phyloP scores from a whole-genome alignment of 176 grass and related monocot species.

The Paspalum notatum region DNA sequence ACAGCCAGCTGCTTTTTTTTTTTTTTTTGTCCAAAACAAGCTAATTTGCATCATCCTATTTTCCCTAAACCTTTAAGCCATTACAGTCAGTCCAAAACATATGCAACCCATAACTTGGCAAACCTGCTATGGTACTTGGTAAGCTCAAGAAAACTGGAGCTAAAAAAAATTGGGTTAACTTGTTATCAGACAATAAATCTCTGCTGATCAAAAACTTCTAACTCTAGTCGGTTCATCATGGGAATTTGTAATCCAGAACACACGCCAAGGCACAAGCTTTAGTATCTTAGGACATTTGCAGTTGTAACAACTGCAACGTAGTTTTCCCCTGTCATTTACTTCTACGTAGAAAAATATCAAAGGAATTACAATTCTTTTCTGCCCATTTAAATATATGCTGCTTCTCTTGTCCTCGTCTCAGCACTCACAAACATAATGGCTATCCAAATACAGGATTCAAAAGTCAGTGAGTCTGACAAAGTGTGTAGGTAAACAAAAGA shows the following conservation, averaged over 20 bases:
- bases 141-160: neutral
- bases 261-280: neutral
- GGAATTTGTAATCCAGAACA: constrained; percentile 7
- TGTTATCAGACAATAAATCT: neutral
- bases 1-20: neutral
- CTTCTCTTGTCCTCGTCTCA: neutral
- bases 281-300: constrained; percentile 25
- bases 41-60: neutral
- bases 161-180: constrained; percentile 8
- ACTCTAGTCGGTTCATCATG: neutral
- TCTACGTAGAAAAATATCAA: constrained; percentile 12
- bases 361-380: neutral
- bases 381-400: neutral
- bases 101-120: constrained; percentile 1
- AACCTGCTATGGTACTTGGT: neutral
- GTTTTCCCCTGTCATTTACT: neutral
- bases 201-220: neutral
- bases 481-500: constrained; percentile 2
- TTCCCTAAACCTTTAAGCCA: neutral
- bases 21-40: constrained; percentile 32
- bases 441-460: neutral
- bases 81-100: neutral
- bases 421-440: neutral
- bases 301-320: constrained; percentile 7
- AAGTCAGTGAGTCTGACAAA: neutral